Evolutionary conservation across 2,329 filamentous ascomycete genomes (phyloP).

Genomic region (Magnaporthiopsis poae): DNA sequence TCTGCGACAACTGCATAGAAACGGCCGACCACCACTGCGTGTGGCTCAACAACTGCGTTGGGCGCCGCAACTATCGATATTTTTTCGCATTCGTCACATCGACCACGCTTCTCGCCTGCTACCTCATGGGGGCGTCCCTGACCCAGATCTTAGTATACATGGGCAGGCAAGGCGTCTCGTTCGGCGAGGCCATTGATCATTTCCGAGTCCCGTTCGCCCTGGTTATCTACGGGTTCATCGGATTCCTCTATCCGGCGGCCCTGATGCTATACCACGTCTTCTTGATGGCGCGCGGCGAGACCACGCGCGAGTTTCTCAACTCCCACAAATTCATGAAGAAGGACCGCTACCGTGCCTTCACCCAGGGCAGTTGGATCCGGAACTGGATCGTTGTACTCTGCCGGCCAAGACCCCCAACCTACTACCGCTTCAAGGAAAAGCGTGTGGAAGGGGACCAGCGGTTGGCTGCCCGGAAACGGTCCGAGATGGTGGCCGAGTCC

Average conservation of each 20-base stretch:
- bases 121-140: slow-evolving; percentile 68
- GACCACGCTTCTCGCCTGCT: slow-evolving; percentile 65
- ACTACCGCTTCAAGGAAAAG: slow-evolving; percentile 71
- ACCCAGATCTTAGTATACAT: slow-evolving; percentile 70
- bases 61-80: slow-evolving; percentile 92
- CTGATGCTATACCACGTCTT: slow-evolving; percentile 85
- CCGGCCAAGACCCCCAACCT: slow-evolving; percentile 76
- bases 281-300: slow-evolving; percentile 82
- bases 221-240: slow-evolving; percentile 70
- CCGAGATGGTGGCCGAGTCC: slow-evolving; percentile 40
- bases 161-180: slow-evolving; percentile 52
- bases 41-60: slow-evolving; percentile 97
- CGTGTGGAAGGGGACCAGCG: slow-evolving; percentile 78
- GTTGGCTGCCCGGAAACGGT: slow-evolving; percentile 45
- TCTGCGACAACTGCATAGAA: slow-evolving; percentile 95
- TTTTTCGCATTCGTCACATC: slow-evolving; percentile 87
- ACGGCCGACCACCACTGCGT: slow-evolving; percentile 97
- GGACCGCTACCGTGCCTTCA: slow-evolving; percentile 85
- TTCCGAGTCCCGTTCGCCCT: slow-evolving; percentile 80
- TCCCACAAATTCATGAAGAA: slow-evolving; percentile 89
- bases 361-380: slow-evolving; percentile 60
- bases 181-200: slow-evolving; percentile 56
- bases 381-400: slow-evolving; percentile 78
- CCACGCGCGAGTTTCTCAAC: slow-evolving; percentile 90
- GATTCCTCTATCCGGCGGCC: slow-evolving; percentile 69